Base-by-base conservation (phyloP, 192 early-diverging fungal species). In the Borealophlyctis nickersoniae region DNA sequence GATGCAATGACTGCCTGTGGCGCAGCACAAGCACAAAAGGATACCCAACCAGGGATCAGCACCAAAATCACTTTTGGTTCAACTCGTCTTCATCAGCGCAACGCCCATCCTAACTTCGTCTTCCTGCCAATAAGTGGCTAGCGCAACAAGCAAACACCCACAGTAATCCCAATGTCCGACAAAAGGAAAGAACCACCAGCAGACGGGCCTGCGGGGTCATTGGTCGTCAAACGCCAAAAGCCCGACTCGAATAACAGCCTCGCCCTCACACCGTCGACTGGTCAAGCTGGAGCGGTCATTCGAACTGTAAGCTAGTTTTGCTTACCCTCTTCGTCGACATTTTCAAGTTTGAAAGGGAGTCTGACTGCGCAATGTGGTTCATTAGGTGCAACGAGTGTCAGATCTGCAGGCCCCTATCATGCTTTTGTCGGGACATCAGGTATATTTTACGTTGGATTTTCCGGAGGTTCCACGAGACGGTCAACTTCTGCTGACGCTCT, bases 391-490 rank as follows among this genome's bases (percentile, higher is more conserved):
- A 62, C 78, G 93, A 35, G 88, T 89, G 4, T 94, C 92, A 4
- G 81, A 80, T 14, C 78, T 96, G 45, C 79, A 81, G 62, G 86
- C 87, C 9, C 94, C 94, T 19, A 92, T 94, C 50, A 92, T 96
- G 87, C 87, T 89, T 22, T 67, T 96, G 29, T 81, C 80, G 4
- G 94, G 94, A 0, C 92, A 95, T 70, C 67, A 86, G 65, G 39
- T 45, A 45, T n/a, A n/a, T n/a, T n/a, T n/a, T n/a, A n/a, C n/a
- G n/a, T n/a, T n/a, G n/a, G n/a, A n/a, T n/a, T n/a, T n/a, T n/a
- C n/a, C n/a, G n/a, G n/a, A n/a, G n/a, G n/a, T n/a, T n/a, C n/a
- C n/a, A n/a, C n/a, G 39, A 19, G 9, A 19, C 39, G 39, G 9
- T 45, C 39, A 45, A 45, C 19, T 19, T 45, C 19, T 19, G 19